These are phyloP conservation scores for Hypsizygus ulmarius DNA, from an alignment of 1,284 basidiomycete species.

Conservation along the genomic window DNA sequence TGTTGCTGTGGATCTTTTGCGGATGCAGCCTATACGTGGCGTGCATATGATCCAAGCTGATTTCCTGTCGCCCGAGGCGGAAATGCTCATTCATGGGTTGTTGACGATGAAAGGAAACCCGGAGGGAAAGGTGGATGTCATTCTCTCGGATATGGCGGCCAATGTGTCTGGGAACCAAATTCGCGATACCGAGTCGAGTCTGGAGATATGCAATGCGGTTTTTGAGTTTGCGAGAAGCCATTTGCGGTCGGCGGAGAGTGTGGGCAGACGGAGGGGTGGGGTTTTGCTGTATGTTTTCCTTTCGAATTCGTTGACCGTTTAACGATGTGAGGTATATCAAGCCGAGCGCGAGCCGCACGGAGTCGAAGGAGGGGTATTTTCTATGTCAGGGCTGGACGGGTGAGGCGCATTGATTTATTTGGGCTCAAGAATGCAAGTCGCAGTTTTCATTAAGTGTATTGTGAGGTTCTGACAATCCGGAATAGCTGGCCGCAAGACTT, in stretches of 20 bases:
- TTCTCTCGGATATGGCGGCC: slow-evolving; percentile 78
- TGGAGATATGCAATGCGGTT: slow-evolving; percentile 64
- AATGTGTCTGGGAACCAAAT: slow-evolving; percentile 64
- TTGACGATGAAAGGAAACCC: slow-evolving; percentile 38
- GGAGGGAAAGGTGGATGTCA: slow-evolving; percentile 59
- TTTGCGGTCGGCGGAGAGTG: slow-evolving; percentile 44
- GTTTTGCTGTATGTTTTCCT: slow-evolving; percentile 57
- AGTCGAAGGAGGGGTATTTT: slow-evolving; percentile 75
- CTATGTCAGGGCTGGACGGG: slow-evolving; percentile 52
- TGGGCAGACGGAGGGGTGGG: slow-evolving; percentile 49
- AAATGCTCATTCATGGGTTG: slow-evolving; percentile 43
- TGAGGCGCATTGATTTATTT: too few relatives aligned
- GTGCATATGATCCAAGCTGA: slow-evolving; percentile 71
- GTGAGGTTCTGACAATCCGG: too few relatives aligned
- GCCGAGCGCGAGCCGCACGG: slow-evolving; percentile 63
- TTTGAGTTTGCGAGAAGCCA: slow-evolving; percentile 57
- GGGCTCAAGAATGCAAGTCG: too few relatives aligned
- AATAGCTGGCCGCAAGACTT: too few relatives aligned
- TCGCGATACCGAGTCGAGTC: slow-evolving; percentile 57
- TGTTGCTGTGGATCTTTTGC: slow-evolving; percentile 73
- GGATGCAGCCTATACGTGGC: slow-evolving; percentile 64
- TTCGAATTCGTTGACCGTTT: slow-evolving; percentile 53
- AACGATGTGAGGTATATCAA: slow-evolving; percentile 57
- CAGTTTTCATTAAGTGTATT: too few relatives aligned
- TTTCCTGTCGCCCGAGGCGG: slow-evolving; percentile 65